phyloP scores from a whole-genome alignment of 1,284 basidiomycete genomes.

The Psilocybe mexicana region DNA sequence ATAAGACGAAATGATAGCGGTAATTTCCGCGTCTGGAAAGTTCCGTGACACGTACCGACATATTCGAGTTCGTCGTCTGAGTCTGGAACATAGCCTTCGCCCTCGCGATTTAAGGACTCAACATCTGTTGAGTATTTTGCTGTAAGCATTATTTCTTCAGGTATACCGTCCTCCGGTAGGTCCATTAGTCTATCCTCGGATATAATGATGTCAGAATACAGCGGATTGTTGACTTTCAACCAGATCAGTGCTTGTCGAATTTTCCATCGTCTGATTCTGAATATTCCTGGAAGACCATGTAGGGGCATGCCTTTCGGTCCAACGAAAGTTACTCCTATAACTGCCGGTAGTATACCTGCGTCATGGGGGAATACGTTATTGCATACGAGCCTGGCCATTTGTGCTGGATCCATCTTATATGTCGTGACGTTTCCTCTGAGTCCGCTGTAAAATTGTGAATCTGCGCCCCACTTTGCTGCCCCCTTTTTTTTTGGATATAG shows the following conservation, averaged over 20 bases:
- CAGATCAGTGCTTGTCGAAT: slow-evolving; percentile 28
- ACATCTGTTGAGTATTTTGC: no score
- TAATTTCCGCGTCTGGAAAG: no score
- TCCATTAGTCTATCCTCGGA: no score
- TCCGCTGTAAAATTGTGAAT: slow-evolving; percentile 23
- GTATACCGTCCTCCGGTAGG: no score
- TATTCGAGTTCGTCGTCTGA: no score
- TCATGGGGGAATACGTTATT: slow-evolving; percentile 25
- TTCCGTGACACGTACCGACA: no score
- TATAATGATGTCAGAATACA: slow-evolving; percentile 22
- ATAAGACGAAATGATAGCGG: no score
- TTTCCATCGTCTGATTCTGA: slow-evolving; percentile 25
- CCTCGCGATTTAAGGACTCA: no score
- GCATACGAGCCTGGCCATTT: slow-evolving; percentile 32
- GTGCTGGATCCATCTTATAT: slow-evolving; percentile 28
- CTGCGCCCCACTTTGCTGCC: slow-evolving; percentile 4
- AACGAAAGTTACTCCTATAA: slow-evolving; percentile 31
- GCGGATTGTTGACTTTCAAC: slow-evolving; percentile 35
- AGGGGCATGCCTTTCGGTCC: slow-evolving; percentile 23
- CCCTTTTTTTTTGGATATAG: slow-evolving; percentile 30
- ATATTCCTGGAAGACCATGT: slow-evolving; percentile 21
- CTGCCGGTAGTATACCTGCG: slow-evolving; percentile 23
- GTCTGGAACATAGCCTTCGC: no score
- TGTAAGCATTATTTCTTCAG: no score
- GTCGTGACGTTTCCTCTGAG: slow-evolving; percentile 38